phyloP scores from a whole-genome alignment of 2,329 filamentous ascomycete species.

The Xylaria sp. region DNA sequence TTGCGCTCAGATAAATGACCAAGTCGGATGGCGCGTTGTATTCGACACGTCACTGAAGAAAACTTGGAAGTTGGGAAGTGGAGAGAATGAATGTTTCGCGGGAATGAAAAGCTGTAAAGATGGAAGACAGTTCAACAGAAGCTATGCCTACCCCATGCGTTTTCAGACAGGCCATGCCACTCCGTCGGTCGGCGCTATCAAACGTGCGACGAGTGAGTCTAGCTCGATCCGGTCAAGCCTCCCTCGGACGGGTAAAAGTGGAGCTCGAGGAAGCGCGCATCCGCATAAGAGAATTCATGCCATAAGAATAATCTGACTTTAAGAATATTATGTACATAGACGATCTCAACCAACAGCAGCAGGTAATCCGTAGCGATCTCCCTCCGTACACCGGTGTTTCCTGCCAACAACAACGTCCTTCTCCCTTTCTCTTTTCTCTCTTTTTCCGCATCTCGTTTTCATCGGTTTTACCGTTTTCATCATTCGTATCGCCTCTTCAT shows the following conservation, averaged over 20 bases:
- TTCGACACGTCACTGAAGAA: too few relatives aligned
- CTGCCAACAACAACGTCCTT: background rate
- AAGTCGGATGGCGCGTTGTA: too few relatives aligned
- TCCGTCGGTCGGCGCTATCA: background rate
- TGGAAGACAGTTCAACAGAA: too few relatives aligned
- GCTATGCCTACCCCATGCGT: too few relatives aligned
- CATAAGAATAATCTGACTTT: background rate
- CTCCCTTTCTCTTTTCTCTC: background rate
- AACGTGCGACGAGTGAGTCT: background rate
- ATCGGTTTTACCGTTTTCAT: background rate
- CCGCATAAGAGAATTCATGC: background rate
- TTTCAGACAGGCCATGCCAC: too few relatives aligned
- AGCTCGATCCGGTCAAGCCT: background rate
- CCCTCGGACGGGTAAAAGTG: slow-evolving; percentile 15
- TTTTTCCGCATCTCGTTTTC: background rate
- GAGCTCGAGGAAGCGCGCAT: background rate
- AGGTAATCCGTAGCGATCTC: too few relatives aligned
- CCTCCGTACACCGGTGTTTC: too few relatives aligned
- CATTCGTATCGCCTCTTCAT: too few relatives aligned
- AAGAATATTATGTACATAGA: background rate
- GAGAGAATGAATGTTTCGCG: too few relatives aligned
- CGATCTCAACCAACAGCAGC: background rate
- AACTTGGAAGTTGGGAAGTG: too few relatives aligned
- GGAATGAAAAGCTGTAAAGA: too few relatives aligned
- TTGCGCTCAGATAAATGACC: too few relatives aligned